Percentiles rank a stretch among this genome's conserved stretches.
These are phyloP conservation scores for Crepidotus variabilis DNA, from an alignment of 768 basidiomycete genomes.

Conservation along the genomic window DNA sequence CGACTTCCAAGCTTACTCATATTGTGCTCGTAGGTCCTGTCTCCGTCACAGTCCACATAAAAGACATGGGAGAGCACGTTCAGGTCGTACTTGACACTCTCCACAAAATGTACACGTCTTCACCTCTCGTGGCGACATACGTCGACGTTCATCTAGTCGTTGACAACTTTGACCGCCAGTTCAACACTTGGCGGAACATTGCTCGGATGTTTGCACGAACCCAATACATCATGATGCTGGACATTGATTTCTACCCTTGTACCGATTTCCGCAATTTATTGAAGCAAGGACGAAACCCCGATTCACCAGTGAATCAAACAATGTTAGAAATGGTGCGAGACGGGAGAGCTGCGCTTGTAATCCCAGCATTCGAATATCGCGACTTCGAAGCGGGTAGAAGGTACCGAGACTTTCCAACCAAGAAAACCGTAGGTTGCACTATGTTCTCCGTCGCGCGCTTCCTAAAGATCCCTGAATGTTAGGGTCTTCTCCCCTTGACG, in stretches of 20 bases:
- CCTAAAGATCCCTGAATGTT: not conserved
- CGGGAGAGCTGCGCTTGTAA: constrained; percentile 69
- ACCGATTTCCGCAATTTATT: constrained; percentile 61
- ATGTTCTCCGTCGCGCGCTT: too few species aligned
- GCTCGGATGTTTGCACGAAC: constrained; percentile 84
- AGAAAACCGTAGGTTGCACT: constrained; percentile 53
- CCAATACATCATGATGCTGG: constrained; percentile 85
- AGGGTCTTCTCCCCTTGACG: constrained; percentile 61
- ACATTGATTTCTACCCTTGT: constrained; percentile 84
- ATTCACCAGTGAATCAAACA: constrained; percentile 32
- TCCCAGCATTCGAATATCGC: constrained; percentile 83
- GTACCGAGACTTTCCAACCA: constrained; percentile 55
- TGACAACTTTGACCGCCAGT: constrained; percentile 76
- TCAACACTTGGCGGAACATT: constrained; percentile 88
- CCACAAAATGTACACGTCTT: constrained; percentile 63
- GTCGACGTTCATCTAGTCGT: constrained; percentile 88
- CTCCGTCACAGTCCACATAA: constrained; percentile 79
- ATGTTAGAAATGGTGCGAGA: constrained; percentile 41
- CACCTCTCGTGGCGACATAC: constrained; percentile 57
- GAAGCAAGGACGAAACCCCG: constrained; percentile 35
- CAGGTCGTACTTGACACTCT: constrained; percentile 56
- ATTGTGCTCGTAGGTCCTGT: constrained; percentile 57
- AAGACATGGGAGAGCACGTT: constrained; percentile 43
- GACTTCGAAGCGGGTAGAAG: constrained; percentile 62
- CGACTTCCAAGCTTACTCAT: not conserved